A percentile compares a stretch with the other conserved stretches of the same genome.
Evolutionary conservation across 331 rosid genomes (phyloP).

Genomic region (Rosa hybrid): DNA sequence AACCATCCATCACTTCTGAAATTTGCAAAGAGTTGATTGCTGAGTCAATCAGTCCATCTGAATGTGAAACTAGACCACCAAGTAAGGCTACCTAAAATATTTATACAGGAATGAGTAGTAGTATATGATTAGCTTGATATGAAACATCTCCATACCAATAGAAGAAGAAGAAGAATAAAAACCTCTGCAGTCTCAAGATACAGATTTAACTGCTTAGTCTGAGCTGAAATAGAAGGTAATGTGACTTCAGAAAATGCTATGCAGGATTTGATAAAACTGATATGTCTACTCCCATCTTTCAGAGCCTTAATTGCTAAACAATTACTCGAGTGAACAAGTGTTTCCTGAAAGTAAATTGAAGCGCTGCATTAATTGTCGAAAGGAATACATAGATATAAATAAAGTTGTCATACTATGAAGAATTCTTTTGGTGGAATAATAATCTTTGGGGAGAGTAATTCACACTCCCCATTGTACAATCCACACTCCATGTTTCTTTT

Average conservation of each 20-base stretch:
- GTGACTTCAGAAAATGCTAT: slow-evolving; percentile 87
- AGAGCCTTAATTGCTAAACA: slow-evolving; percentile 68
- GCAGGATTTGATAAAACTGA: slow-evolving; percentile 72
- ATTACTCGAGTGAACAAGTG: slow-evolving; percentile 83
- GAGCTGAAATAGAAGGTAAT: slow-evolving; percentile 72
- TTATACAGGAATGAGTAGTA: slow-evolving; percentile 30
- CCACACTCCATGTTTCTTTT: no score
- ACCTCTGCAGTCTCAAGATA: slow-evolving; percentile 98
- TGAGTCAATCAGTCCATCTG: slow-evolving; percentile 73
- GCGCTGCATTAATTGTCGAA: slow-evolving; percentile 20
- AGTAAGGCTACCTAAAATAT: slow-evolving; percentile 65
- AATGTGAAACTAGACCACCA: slow-evolving; percentile 77
- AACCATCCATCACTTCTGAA: slow-evolving; percentile 59
- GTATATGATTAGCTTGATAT: not conserved
- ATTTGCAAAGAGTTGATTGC: slow-evolving; percentile 64
- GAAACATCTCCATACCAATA: slow-evolving; percentile 17
- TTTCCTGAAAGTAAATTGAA: slow-evolving; percentile 67
- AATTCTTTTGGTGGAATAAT: not conserved
- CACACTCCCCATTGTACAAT: no score
- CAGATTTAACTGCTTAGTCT: slow-evolving; percentile 67
- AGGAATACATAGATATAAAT: slow-evolving; percentile 17
- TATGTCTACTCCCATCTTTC: slow-evolving; percentile 46
- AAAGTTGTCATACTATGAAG: not conserved
- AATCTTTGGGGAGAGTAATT: no score
- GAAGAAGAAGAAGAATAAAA: not conserved